Evolutionary conservation across 2,329 filamentous ascomycete genomes (phyloP).

Genomic region (Neocatenulostroma microsporum): DNA sequence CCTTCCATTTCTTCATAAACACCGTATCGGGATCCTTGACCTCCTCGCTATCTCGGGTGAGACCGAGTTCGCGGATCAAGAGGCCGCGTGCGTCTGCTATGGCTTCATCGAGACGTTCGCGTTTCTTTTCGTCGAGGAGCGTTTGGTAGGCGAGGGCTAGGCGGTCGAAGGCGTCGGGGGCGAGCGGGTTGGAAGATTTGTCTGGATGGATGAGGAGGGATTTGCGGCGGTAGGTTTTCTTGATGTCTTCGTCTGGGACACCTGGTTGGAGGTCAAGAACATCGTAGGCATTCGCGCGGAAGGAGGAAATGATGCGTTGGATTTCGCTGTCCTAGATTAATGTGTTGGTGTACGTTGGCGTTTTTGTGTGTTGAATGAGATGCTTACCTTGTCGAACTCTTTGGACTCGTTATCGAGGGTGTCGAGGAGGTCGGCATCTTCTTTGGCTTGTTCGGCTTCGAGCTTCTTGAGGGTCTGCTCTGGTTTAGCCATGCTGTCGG

Average conservation of each 20-base stretch:
- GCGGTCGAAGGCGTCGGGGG: slow-evolving; percentile 92
- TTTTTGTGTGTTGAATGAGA: background rate
- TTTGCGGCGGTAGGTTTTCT: slow-evolving; percentile 86
- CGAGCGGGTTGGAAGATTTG: slow-evolving; percentile 84
- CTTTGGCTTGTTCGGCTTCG: slow-evolving; percentile 24
- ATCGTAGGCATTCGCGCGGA: slow-evolving; percentile 78
- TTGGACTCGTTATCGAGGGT: slow-evolving; percentile 76
- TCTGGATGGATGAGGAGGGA: slow-evolving; percentile 99
- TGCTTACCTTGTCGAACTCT: slow-evolving; percentile 77
- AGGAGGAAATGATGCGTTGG: slow-evolving; percentile 84
- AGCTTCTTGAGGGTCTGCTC: slow-evolving; percentile 24
- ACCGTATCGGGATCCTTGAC: slow-evolving; percentile 62
- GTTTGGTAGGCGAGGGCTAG: slow-evolving; percentile 90
- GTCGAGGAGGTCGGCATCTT: slow-evolving; percentile 67
- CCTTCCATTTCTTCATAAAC: slow-evolving; percentile 78
- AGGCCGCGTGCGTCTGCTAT: slow-evolving; percentile 95
- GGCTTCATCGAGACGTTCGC: slow-evolving; percentile 78
- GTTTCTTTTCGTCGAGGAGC: slow-evolving; percentile 89
- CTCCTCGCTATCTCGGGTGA: slow-evolving; percentile 81
- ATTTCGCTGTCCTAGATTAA: slow-evolving; percentile 75
- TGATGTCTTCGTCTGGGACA: slow-evolving; percentile 93
- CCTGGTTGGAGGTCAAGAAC: slow-evolving; percentile 93
- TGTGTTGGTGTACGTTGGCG: slow-evolving; percentile 2
- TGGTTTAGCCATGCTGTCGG: slow-evolving; percentile 18
- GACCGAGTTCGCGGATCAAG: slow-evolving; percentile 87